Evolutionary conservation across 305 asterid genomes (phyloP).

Genomic region (Fraxinus platypoda): DNA sequence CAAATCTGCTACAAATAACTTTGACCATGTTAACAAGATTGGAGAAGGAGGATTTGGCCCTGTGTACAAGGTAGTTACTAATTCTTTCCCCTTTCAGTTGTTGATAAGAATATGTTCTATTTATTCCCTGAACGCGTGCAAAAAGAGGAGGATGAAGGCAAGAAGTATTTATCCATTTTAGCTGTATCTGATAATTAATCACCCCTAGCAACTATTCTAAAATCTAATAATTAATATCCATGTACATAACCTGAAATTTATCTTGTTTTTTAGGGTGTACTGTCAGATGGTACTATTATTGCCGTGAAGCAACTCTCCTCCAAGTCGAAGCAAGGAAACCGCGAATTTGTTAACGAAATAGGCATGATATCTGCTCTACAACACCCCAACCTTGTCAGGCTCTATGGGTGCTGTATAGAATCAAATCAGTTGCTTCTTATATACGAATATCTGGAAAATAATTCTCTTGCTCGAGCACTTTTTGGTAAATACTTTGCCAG

Average conservation of each 20-base stretch:
- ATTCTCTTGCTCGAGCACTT: slow-evolving; percentile 81
- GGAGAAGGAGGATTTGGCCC: slow-evolving; percentile 99
- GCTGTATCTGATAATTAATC: neutral
- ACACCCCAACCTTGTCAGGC: slow-evolving; percentile 84
- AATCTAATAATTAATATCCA: neutral
- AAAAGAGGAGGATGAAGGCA: neutral
- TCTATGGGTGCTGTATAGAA: slow-evolving; percentile 83
- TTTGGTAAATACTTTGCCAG: slow-evolving; percentile 47
- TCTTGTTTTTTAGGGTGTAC: slow-evolving; percentile 48
- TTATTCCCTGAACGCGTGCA: neutral
- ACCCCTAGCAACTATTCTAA: neutral
- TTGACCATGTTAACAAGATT: slow-evolving; percentile 71
- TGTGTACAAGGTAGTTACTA: slow-evolving; percentile 64
- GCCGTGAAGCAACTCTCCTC: slow-evolving; percentile 93
- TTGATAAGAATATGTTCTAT: neutral
- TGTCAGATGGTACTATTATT: slow-evolving; percentile 63
- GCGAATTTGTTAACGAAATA: slow-evolving; percentile 80
- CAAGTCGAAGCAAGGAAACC: slow-evolving; percentile 88
- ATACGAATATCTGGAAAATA: slow-evolving; percentile 86
- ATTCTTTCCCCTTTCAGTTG: neutral
- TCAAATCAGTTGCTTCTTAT: slow-evolving; percentile 77
- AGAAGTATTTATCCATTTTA: neutral
- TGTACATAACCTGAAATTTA: neutral
- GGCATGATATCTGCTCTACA: slow-evolving; percentile 94
- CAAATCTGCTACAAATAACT: slow-evolving; percentile 78